Percentiles rank a stretch among this genome's conserved stretches.
Evolutionary conservation across 164 flowering plant genomes (phyloP).

Genomic region (Tetracentron sinense): DNA sequence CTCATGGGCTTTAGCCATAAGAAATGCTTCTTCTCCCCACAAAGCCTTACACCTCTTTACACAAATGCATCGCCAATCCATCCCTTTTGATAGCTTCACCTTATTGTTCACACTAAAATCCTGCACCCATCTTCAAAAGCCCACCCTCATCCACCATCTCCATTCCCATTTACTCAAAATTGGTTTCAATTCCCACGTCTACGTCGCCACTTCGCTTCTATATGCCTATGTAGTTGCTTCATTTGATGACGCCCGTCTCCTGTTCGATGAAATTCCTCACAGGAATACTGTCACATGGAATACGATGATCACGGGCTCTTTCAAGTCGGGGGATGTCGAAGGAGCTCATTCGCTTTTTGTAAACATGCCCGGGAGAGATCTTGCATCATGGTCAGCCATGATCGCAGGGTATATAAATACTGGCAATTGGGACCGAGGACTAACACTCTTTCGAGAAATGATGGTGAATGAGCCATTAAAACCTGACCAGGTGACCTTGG

Average conservation of each 20-base stretch:
- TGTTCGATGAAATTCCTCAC: conserved; percentile 68
- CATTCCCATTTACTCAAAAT: conserved; percentile 54
- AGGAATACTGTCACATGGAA: conserved; percentile 57
- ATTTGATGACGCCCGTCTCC: conserved; percentile 29
- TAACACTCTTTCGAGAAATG: conserved; percentile 45
- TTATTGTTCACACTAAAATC: conserved; percentile 48
- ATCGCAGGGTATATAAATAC: conserved; percentile 41
- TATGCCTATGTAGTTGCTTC: conserved; percentile 26
- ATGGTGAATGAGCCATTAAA: conserved; percentile 20
- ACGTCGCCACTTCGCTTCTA: conserved; percentile 49
- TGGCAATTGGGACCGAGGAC: conserved; percentile 31
- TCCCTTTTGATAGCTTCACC: conserved; percentile 42
- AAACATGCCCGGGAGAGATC: conserved; percentile 37
- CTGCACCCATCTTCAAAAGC: conserved; percentile 25
- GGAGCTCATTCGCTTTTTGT: conserved; percentile 43
- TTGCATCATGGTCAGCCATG: conserved; percentile 63
- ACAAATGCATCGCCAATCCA: conserved; percentile 40
- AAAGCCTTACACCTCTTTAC: conserved; percentile 38
- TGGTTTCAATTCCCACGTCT: conserved; percentile 40
- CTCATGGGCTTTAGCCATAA: conserved; percentile 44
- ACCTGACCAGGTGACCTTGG: conserved; percentile 42
- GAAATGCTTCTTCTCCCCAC: conserved; percentile 40
- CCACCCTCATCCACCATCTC: conserved; percentile 33
- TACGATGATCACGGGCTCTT: conserved; percentile 51
- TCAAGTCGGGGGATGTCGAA: conserved; percentile 30